Evolutionary conservation across 495 filamentous ascomycete species (phyloP), one percentile per base, ranked within the genome.

Genomic region (Bryoglossum gracile): DNA sequence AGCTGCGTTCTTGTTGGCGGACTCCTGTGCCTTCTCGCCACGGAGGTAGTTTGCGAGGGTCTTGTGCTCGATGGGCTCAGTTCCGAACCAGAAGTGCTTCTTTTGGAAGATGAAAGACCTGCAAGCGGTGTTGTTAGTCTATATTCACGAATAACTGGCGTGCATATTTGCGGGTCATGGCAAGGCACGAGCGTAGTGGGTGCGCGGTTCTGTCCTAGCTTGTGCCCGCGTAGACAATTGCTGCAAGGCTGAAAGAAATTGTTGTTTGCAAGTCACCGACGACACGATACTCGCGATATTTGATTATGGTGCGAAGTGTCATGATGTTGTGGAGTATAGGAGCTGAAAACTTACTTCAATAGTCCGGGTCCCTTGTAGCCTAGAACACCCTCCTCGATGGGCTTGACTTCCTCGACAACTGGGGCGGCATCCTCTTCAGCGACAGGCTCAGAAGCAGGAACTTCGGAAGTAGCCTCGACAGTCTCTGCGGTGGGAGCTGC

Each of bases 41-140:
- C 82, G 82, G 68, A 94, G 76, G 72, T 86, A 97, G 53, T 67
- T 67, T 52, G 71, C 60, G 30, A 94, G 73, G 61, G 85, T 71
- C 68, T 92, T 85, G 51, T 79, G 68, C 60, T 89, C 77, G 40
- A 91, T 72, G 35, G 91, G 66, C 48, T 94, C 87, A 33, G 85
- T 76, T 64, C 82, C 84, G 72, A 98, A 89, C 83, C 88, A 97
- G 76, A 98, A 95, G 75, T 86, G 84, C 57, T 82, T 80, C 77
- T 87, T 88, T 43, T 79, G 70, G 66, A 80, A 83, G 54, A 77
- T 71, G 54, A 85, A 67, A 47, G 71, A 67, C 73, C 82, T 86
- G 26, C 26, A 30, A 30, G 26, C 26, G 6, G 13, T 13, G 26
- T 6, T 30, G 26, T 30, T 30, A 30, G 26, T 30, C 13, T 5